Base-by-base conservation (phyloP, 192 early-diverging fungal genomes). In the Coemansia sp. region DNA sequence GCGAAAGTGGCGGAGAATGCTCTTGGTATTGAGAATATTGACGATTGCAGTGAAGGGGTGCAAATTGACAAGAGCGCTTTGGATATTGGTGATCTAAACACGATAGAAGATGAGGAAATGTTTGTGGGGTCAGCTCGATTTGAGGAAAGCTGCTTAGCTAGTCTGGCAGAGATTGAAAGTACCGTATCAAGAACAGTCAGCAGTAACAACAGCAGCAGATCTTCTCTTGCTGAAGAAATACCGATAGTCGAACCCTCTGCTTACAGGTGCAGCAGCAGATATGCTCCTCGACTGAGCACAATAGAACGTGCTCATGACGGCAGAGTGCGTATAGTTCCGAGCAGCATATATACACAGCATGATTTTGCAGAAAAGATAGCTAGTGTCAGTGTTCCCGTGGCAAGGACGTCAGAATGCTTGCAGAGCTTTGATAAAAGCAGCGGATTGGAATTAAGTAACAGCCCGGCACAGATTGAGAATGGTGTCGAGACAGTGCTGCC, bases 251-350 rank as follows among this genome's bases (percentile, higher is more conserved):
- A 72, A 16, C 8, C 60, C 10, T 26, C 59, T 4, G 70, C 78
- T 5, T 76, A 76, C 40, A 43, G 66, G 5, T 81, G 74, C 51
- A 73, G 61, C 57, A 66, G 59, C 58, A 67, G 62, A 19, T 73
- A 64, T 26, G 74, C 74, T 12, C 78, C 78, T 16, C 62, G 78
- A 19, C 68, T 81, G 12, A 81, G 78, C 41, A 81, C 73, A 15
- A 63, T 81, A 37, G 78, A 76, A 54, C 66, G 78, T 8, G 66
- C 49, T 7, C 60, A 81, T 8, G 78, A 81, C 32, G 78, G 78
- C 0, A 63, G 67, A 40, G 55, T 81, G 8, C 49, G 66, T 22
- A 68, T 81, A 46, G 49, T 61, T 48, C 72, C 72, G 45, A 74
- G 66, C 21, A 37, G 55, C 52, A 21, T 52, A 18, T 56, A 58